Percentiles rank a stretch among this genome's conserved stretches.
Conservation (phyloP, 306 rosid species). For the Castanea sativa region DNA sequence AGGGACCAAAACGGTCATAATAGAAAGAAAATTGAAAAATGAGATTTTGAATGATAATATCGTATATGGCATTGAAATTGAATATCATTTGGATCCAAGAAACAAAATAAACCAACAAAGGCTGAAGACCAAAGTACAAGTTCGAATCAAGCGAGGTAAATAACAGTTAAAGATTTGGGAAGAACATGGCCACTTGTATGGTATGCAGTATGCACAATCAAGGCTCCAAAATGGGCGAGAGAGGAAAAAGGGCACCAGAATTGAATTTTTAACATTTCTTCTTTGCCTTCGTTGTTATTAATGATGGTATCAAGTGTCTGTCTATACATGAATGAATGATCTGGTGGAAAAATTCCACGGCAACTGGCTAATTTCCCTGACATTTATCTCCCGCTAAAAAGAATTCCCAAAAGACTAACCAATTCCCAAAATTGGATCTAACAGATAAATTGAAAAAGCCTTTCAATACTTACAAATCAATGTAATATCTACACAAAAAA, state of each 20-base stretch:
- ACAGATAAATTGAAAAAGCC: slow-evolving; percentile 15
- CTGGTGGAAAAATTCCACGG: slow-evolving; percentile 50
- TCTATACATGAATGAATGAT: slow-evolving; percentile 71
- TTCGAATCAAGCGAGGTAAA: no score
- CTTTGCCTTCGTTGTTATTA: slow-evolving; percentile 33
- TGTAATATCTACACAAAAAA: slow-evolving; percentile 38
- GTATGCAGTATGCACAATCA: not conserved
- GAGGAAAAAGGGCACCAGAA: not conserved
- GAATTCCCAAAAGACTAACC: slow-evolving; percentile 23
- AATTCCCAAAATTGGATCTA: slow-evolving; percentile 21
- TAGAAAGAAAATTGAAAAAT: no score
- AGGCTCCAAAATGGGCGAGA: no score
- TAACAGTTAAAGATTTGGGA: not conserved
- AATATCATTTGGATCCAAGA: no score
- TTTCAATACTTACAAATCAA: slow-evolving; percentile 8
- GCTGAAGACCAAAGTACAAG: no score
- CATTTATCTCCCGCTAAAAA: slow-evolving; percentile 26
- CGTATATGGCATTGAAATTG: no score
- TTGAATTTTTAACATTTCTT: not conserved
- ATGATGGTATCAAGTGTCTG: slow-evolving; percentile 23
- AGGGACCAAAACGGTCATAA: no score
- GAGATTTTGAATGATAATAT: no score
- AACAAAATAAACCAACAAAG: no score
- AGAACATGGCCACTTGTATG: not conserved
- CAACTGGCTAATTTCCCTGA: slow-evolving; percentile 41